Conservation (phyloP, 164 flowering plant species). For the Euptelea pleiosperma region DNA sequence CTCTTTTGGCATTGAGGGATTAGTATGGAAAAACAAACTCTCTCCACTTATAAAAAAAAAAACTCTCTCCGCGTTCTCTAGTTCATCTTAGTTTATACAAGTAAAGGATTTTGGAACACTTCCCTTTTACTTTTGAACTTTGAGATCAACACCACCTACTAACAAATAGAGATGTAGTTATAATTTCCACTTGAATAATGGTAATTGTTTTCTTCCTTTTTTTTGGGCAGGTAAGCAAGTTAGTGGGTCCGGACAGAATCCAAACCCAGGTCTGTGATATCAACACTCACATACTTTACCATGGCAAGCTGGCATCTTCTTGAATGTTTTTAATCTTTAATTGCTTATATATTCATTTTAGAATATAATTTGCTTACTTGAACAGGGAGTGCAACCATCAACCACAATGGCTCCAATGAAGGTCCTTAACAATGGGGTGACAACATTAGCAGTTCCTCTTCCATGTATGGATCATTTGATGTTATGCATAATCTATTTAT, state of each 20-base stretch:
- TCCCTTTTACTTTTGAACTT: background rate
- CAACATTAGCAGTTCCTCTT: slow-evolving; percentile 23
- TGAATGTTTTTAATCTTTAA: background rate
- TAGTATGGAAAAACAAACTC: background rate
- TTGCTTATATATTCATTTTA: background rate
- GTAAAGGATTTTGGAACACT: background rate
- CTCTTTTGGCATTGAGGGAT: background rate
- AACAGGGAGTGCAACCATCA: slow-evolving; percentile 30
- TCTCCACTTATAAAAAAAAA: too few species aligned
- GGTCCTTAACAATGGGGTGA: slow-evolving; percentile 21
- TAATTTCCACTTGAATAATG: background rate
- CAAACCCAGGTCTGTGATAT: slow-evolving; percentile 1
- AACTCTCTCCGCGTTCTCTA: background rate
- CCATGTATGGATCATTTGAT: slow-evolving; percentile 23
- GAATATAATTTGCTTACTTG: slow-evolving; percentile 8
- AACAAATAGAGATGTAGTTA: background rate
- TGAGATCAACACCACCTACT: background rate
- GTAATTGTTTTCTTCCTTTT: background rate
- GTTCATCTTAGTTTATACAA: background rate
- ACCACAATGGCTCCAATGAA: slow-evolving; percentile 19
- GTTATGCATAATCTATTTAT: background rate
- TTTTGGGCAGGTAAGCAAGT: background rate
- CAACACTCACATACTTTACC: background rate
- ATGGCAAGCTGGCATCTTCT: background rate
- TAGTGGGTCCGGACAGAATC: background rate